A percentile compares a stretch with the other conserved stretches of the same genome.
Evolutionary conservation across 352 stramenopile species (phyloP).

Genomic region (Phytophthora crassamura): DNA sequence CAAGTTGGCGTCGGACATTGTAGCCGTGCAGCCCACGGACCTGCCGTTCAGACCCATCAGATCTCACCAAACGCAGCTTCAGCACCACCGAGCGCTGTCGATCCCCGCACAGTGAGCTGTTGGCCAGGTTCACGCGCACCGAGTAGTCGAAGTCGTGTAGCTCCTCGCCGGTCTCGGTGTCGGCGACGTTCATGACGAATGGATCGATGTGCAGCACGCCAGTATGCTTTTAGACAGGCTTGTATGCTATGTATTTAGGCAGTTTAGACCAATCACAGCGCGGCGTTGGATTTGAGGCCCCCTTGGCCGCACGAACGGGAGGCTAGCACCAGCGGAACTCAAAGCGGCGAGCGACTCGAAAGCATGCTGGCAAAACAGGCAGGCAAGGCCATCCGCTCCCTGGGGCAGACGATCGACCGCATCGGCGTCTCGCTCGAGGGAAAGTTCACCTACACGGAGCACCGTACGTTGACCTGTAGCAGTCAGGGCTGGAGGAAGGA

Average conservation of each 20-base stretch:
- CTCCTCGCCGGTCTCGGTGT: constrained; percentile 11
- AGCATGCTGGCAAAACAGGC: constrained; percentile 72
- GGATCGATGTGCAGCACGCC: constrained; percentile 9
- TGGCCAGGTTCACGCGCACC: constrained; percentile 67
- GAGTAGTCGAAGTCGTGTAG: constrained; percentile 81
- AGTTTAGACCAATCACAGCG: constrained; percentile 5
- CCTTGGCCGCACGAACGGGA: constrained; percentile 37
- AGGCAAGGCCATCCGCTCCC: constrained; percentile 84
- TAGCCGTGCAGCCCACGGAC: constrained; percentile 17
- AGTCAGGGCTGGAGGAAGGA: no score
- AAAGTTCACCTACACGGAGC: constrained; percentile 86
- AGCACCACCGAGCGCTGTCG: constrained; percentile 50
- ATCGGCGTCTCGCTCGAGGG: constrained; percentile 85
- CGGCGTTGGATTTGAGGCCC: constrained; percentile 21
- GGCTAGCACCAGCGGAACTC: constrained; percentile 49
- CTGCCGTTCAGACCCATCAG: constrained; percentile 42
- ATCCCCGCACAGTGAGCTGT: constrained; percentile 61
- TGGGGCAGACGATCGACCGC: constrained; percentile 88
- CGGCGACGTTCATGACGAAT: constrained; percentile 13
- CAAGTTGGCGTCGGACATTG: neutral
- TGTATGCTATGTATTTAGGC: no score
- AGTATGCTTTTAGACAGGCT: constrained; percentile 13
- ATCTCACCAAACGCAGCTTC: constrained; percentile 55
- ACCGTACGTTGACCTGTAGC: constrained; percentile 60
- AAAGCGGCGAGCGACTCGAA: constrained; percentile 38